Base-by-base conservation (phyloP, 345 rosid genomes). In the Kandelia obovata region DNA sequence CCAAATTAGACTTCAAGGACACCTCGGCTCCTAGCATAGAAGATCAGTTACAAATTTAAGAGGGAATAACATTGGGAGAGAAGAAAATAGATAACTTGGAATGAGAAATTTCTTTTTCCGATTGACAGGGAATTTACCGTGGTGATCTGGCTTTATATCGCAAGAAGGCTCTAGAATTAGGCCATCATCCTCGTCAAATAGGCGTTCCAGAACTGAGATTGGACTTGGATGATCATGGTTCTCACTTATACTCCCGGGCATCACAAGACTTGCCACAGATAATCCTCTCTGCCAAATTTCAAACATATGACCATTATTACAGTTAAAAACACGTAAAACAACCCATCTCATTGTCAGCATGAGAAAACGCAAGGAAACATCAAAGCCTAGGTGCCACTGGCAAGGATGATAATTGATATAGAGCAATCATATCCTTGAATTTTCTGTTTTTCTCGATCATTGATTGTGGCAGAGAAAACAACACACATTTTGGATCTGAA, bases 181-280 rank as follows among this genome's bases (percentile, higher is more conserved):
- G 64, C 58, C 78, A 75, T 81, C 82, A 80, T 90, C 90, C 76
- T 92, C 96, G 58, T 86, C 86, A 32, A 92, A 96, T 53, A 78
- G 81, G 8, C 79, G 83, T 32, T 92, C 89, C 76, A 96, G 77
- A 83, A 89, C 97, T 5, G 99, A 92, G 47, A 87, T 85, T 56
- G 97, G 99, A 76, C 98, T 96, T 35, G 92, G 98, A 74, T 92
- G 99, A 81, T 90, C 97, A 80, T 84, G 96, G 86, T 82, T 91
- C 79, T 87, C 90, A 62, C 71, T 82, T 32, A 52, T 69, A 79
- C 56, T 81, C 63, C 74, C 79, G 59, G 72, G 57, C 67, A 78
- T 58, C 53, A 66, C 65, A 49, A 77, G 81, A 69, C 82, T 89
- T 20, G 84, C 73, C 63, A 82, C 74, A 53, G 84, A 82, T 52